Base-by-base conservation (phyloP, 164 flowering plant genomes). In the Piper longum region DNA sequence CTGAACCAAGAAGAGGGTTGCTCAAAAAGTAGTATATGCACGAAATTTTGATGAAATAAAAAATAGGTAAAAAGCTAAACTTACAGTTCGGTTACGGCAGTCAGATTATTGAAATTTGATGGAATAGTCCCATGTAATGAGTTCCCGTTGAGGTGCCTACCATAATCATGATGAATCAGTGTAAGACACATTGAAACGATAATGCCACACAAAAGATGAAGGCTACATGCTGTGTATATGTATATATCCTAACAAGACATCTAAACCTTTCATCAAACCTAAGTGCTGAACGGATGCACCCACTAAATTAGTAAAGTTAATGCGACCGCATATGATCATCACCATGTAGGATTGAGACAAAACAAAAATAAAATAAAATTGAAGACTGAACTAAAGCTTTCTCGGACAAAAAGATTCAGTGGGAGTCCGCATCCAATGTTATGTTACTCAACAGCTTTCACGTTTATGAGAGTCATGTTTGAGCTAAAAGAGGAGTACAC, bases 81-180 rank as follows among this genome's bases (percentile, higher is more conserved):
- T 67, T 70, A 89, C 96, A 91, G 63, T 79, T 84, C 89, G 61
- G 56, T 74, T 66, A 91, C 48, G 7, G 48, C 61, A 3, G 80
- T 80, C 57, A 91, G 95, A 62, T 80, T 88, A 73, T 69, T 80
- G 72, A 91, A 74, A 68, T 72, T 82, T 41, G 76, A 57, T 16
- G 98, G 96, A 60, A 84, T 82, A 6, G 68, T 16, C 44, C 92
- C 98, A 5, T 67, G 42, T 1, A 91, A 67, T 42, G 66, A 65
- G 73, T 91, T 91, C 70, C 86, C 78, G 67, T 89, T 96, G 13
- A 91, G 83, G 51, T 92, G 91, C 40, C 96, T 87, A 79, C 72
- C 66, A 60, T 62, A 77, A 45, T 64, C 54, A 42, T 44, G 52
- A 43, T 8, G 36, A 14, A 52, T 26, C 19, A n/a, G 64, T 51